Evolutionary conservation across 2,329 filamentous ascomycete genomes (phyloP).

Genomic region (Aspergillus sp.): DNA sequence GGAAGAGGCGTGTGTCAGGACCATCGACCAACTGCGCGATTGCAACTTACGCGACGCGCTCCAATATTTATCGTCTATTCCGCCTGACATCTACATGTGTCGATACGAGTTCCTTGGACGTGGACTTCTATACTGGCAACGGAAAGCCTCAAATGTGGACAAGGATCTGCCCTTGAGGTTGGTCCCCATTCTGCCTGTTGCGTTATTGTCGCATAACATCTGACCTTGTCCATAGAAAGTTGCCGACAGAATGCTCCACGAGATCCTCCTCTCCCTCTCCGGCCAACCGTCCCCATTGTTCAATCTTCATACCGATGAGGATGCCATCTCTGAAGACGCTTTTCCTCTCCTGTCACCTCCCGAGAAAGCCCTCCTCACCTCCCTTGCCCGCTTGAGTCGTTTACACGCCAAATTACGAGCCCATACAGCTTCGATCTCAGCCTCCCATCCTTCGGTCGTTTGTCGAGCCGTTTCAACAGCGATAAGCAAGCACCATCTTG

Average conservation of each 20-base stretch:
- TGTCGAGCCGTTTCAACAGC: constrained; percentile 84
- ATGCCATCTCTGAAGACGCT: constrained; percentile 50
- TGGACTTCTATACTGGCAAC: constrained; percentile 43
- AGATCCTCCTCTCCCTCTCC: constrained; percentile 93
- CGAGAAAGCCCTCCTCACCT: constrained; percentile 77
- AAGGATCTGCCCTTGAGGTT: constrained; percentile 27
- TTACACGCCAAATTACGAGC: constrained; percentile 71
- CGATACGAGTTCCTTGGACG: constrained; percentile 47
- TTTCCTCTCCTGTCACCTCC: constrained; percentile 65
- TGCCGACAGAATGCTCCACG: constrained; percentile 77
- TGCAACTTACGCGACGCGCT: constrained; percentile 4
- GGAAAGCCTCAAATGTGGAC: constrained; percentile 24
- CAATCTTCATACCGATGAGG: constrained; percentile 51
- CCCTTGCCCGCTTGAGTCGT: constrained; percentile 73
- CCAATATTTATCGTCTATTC: not conserved
- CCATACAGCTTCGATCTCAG: constrained; percentile 65
- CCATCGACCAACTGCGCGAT: not conserved
- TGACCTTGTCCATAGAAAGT: constrained; percentile 17
- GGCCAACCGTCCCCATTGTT: constrained; percentile 90
- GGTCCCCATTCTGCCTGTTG: constrained; percentile 5
- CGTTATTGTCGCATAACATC: constrained; percentile 1
- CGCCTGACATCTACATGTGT: constrained; percentile 37
- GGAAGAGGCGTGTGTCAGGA: not conserved
- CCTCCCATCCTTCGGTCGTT: constrained; percentile 73
- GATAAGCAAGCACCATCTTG: constrained; percentile 72